These are phyloP conservation scores for Suillus decipiens DNA, from an alignment of 768 basidiomycete genomes.

Conservation along the genomic window DNA sequence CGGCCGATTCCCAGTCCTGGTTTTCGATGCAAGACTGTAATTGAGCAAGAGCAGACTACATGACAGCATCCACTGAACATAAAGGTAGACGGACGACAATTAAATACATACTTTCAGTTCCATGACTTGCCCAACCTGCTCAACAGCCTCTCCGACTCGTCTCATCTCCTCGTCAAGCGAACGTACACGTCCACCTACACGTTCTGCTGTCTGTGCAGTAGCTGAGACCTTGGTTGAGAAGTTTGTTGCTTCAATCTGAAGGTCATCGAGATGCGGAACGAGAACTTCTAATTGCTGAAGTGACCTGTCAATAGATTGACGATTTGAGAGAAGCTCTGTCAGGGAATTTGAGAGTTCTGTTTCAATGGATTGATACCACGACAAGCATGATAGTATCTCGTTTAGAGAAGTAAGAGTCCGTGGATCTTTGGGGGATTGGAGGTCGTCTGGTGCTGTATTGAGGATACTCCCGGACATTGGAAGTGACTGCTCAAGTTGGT, in stretches of 20 bases:
- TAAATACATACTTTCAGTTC: constrained; percentile 77
- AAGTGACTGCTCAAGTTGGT: not conserved
- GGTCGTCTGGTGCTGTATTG: constrained; percentile 3
- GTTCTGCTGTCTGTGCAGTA: constrained; percentile 80
- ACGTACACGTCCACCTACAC: constrained; percentile 90
- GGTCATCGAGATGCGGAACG: constrained; percentile 60
- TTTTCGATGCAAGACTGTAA: constrained; percentile 64
- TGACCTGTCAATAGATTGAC: constrained; percentile 64
- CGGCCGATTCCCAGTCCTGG: constrained; percentile 95
- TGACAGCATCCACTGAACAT: constrained; percentile 25
- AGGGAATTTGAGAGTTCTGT: constrained; percentile 74
- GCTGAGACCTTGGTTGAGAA: constrained; percentile 60
- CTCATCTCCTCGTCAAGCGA: constrained; percentile 92
- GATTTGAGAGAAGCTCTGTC: constrained; percentile 65
- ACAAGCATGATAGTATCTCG: constrained; percentile 75
- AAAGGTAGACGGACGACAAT: constrained; percentile 34
- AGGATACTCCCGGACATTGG: constrained; percentile 15
- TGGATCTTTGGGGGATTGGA: constrained; percentile 23
- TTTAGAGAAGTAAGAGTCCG: constrained; percentile 57
- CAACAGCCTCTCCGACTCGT: constrained; percentile 85
- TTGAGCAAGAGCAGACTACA: constrained; percentile 63
- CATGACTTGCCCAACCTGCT: constrained; percentile 89
- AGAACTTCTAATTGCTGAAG: constrained; percentile 63
- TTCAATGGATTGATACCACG: constrained; percentile 76
- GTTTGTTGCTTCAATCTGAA: constrained; percentile 56